Base-by-base conservation (phyloP, 2,329 filamentous ascomycete species). In the Harringtonia lauricola region DNA sequence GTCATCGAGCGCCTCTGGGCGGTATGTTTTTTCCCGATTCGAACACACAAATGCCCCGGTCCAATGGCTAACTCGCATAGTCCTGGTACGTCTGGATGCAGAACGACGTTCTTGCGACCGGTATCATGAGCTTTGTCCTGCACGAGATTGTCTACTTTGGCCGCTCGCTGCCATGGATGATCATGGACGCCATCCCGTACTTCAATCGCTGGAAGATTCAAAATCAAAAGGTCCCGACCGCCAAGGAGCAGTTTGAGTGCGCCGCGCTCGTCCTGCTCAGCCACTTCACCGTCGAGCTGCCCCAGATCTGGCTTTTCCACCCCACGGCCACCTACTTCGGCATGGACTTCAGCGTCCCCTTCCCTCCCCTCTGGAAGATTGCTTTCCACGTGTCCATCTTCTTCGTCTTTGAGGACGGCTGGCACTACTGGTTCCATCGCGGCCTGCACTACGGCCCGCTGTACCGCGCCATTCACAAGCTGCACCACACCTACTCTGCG, bases 251-350 rank as follows among this genome's bases (percentile, higher is more conserved):
- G 66, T 94, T 86, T 79, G 79, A 89, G 59, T 98, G 92, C 68
- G 89, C 92, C 47, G 81, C 79, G 62, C 81, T 95, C 53, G 92
- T 98, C 51, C 83, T 98, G 52, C 71, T 96, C 57, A 89, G 82
- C 62, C 92, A 98, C 65, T 94, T 96, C 67, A 96, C 92, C 53
- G 92, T 95, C 63, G 92, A 98, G 67, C 78, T 98, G 31, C 92
- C 92, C 49, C 92, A 96, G 66, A 96, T 96, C 64, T 96, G 90
- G 90, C 77, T 96, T 56, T 98, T 98, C 76, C 92, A 98, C 71
- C 92, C 92, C 26, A 79, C 95, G 71, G 90, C 90, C 46, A 86
- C 89, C 60, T 94, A 79, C 66, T 89, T 87, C 61, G 92, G 92
- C 56, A 83, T 98, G 65, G 74, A 81, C 47, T 95, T 86, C 52